These are phyloP conservation scores for Scleroderma bovista DNA, from an alignment of 768 basidiomycete genomes.

Conservation along the genomic window DNA sequence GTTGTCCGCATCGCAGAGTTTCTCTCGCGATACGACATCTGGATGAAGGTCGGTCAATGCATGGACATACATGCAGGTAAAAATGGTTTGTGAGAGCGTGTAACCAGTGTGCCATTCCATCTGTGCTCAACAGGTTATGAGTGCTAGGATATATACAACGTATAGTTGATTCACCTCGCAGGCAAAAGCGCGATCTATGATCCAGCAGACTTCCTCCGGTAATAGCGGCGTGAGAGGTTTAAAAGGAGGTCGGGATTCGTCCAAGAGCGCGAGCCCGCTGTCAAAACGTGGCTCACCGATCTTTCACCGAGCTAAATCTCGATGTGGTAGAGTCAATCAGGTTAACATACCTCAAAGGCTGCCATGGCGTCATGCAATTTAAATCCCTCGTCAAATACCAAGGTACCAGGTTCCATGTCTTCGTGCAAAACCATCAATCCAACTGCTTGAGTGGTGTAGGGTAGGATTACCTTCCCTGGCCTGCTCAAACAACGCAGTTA, in stretches of 20 bases:
- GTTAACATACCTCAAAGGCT: conserved; percentile 67
- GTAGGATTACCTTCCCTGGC: conserved; percentile 52
- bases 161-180: conserved; percentile 57
- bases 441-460: not conserved
- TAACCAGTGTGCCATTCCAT: conserved; percentile 86
- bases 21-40: conserved; percentile 35
- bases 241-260: conserved; percentile 46
- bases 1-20: conserved; percentile 30
- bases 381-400: conserved; percentile 66
- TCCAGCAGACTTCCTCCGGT: conserved; percentile 84
- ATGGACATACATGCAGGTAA: conserved; percentile 72
- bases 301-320: conserved; percentile 35
- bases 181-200: conserved; percentile 70
- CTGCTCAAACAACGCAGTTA: conserved; percentile 52
- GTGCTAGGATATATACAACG: conserved; percentile 7
- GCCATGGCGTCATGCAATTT: conserved; percentile 90
- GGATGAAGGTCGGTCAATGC: conserved; percentile 55
- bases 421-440: conserved; percentile 14
- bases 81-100: conserved; percentile 81
- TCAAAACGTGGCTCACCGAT: conserved; percentile 90
- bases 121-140: conserved; percentile 35
- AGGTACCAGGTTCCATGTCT: conserved; percentile 60
- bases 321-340: conserved; percentile 4
- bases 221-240: conserved; percentile 58
- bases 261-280: conserved; percentile 56